These are phyloP conservation scores for Brassica rapa DNA, from an alignment of 345 rosid genomes.

Conservation along the genomic window DNA sequence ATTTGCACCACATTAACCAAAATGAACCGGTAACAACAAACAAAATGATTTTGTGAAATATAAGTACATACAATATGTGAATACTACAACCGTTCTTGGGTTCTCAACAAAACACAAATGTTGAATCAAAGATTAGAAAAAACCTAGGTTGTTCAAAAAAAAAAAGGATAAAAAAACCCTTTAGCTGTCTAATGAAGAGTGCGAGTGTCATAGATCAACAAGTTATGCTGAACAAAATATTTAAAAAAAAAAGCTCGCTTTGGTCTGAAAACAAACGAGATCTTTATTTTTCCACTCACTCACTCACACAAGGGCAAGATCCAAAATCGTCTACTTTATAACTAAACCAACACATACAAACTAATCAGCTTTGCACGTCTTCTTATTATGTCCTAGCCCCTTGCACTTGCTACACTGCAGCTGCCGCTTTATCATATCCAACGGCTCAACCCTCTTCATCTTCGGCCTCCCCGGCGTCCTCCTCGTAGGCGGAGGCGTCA, in stretches of 20 bases:
- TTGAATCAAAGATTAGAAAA: neutral
- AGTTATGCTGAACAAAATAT: too few relatives aligned
- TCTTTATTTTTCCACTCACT: slow-evolving; percentile 18
- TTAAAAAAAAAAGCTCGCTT: slow-evolving; percentile 6
- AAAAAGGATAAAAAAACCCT: too few relatives aligned
- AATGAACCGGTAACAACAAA: too few relatives aligned
- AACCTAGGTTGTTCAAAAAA: too few relatives aligned
- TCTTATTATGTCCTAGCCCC: slow-evolving; percentile 94
- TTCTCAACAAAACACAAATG: neutral
- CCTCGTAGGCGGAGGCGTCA: slow-evolving; percentile 87
- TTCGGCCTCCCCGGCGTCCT: slow-evolving; percentile 86
- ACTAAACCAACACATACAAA: slow-evolving; percentile 29
- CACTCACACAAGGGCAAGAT: slow-evolving; percentile 20
- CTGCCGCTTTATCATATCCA: slow-evolving; percentile 73
- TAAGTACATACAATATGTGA: too few relatives aligned
- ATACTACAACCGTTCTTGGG: neutral
- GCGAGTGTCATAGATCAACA: slow-evolving; percentile 13
- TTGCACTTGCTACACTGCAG: slow-evolving; percentile 98
- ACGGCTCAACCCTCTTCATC: slow-evolving; percentile 61
- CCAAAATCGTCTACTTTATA: slow-evolving; percentile 32
- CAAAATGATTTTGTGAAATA: too few relatives aligned
- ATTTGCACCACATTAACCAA: too few relatives aligned
- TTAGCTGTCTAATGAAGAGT: too few relatives aligned
- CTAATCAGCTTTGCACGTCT: slow-evolving; percentile 68
- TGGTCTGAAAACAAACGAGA: slow-evolving; percentile 11